Conservation (phyloP, 2,329 filamentous ascomycete species). For the Fusarium kyushuense region DNA sequence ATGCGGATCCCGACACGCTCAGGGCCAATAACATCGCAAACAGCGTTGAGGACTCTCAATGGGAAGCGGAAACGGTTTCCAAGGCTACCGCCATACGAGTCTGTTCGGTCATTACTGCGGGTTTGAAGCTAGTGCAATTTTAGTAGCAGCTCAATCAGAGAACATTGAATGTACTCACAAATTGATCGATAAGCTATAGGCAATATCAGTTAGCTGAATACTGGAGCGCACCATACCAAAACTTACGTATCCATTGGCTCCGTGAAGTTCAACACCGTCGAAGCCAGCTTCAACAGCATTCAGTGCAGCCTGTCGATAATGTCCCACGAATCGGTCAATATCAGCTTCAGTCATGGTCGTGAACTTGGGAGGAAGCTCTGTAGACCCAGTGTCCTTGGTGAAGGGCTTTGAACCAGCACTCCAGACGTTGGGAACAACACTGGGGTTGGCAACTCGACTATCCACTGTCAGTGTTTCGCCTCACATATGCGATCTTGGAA, state of each 20-base stretch:
- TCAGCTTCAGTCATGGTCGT: constrained; percentile 72
- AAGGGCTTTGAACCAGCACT: constrained; percentile 37
- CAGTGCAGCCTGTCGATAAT: constrained; percentile 66
- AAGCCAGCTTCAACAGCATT: constrained; percentile 73
- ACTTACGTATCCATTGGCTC: constrained; percentile 69
- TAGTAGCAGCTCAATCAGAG: neutral
- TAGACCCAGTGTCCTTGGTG: constrained; percentile 11
- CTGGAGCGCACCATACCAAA: too few relatives aligned
- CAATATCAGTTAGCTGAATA: constrained; percentile 9
- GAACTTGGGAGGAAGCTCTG: constrained; percentile 44
- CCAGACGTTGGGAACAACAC: constrained; percentile 35
- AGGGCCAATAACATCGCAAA: constrained; percentile 61
- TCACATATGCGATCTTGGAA: constrained; percentile 56
- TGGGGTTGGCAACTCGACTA: constrained; percentile 41
- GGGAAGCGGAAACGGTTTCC: constrained; percentile 65
- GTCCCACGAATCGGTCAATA: constrained; percentile 71
- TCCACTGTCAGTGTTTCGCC: neutral
- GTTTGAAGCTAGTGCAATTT: constrained; percentile 50
- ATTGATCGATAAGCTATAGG: constrained; percentile 63
- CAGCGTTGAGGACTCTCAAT: constrained; percentile 61
- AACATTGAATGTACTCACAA: constrained; percentile 53
- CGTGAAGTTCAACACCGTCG: constrained; percentile 75
- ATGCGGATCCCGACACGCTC: constrained; percentile 69
- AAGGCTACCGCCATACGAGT: constrained; percentile 66
- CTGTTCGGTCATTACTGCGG: constrained; percentile 63